Base-by-base conservation (phyloP, 768 basidiomycete genomes). In the Auricularia heimuer region DNA sequence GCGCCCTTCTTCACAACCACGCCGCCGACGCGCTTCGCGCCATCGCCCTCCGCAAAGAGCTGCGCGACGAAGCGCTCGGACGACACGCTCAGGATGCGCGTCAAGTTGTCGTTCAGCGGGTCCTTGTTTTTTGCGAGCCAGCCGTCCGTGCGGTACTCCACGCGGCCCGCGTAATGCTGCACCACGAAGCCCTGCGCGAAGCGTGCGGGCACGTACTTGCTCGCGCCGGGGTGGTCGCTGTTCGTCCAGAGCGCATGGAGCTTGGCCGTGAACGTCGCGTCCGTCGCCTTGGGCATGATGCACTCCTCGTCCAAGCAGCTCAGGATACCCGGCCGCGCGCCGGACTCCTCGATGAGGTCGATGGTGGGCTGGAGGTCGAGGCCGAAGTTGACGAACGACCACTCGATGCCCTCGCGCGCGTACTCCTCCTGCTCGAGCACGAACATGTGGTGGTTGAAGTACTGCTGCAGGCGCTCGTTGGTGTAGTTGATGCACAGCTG, bases 101-200 rank as follows among this genome's bases (percentile, higher is more conserved):
- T 92, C 63, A 98, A 82, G 73, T 97, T 94, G 74, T 98, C 95
- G 72, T 98, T 98, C 65, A 99, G 78, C 0, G 97, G 97, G 71
- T 99, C 97, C 77, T 97, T 97, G 82, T 99, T 99, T 86, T 98
- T 99, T 79, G 96, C 95, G 69, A 99, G 78, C 97, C 97, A 99
- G 16, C 94, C 92, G 45, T 92, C 88, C 2, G 94, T 98, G 35
- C 89, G 84, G 71, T 99, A 99, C 71, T 98, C 95, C 71, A 99
- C 97, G 69, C 86, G 90, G 37, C 94, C 97, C 1, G 97, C 97
- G 71, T 98, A 98, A 73, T 99, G 97, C 67, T 92, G 86, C 62
- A 99, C 84, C 69, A 94, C 85, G 79, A 99, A 99, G 56, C 72
- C 72, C 71, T 94, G 92, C 36, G 92, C 89, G 72, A 98, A 95